Conservation (phyloP, 495 filamentous ascomycete genomes). For the Talaromyces nanjingensis region DNA sequence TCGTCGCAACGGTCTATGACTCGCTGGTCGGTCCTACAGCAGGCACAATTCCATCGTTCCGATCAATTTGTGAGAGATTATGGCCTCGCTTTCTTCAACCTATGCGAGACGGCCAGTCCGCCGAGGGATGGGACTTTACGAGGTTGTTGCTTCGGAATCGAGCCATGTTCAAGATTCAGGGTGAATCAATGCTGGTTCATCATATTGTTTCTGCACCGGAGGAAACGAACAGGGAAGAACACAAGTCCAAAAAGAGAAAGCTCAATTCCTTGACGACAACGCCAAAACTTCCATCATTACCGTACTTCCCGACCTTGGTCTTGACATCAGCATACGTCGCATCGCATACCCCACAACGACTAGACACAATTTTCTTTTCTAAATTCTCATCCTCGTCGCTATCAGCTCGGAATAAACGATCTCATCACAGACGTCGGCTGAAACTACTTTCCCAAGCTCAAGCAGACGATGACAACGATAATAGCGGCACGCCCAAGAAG, state of each 20-base stretch:
- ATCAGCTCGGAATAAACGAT: slow-evolving; percentile 40
- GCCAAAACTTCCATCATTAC: slow-evolving; percentile 45
- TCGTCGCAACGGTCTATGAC: slow-evolving; percentile 35
- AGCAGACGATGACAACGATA: slow-evolving; percentile 27
- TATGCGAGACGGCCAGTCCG: slow-evolving; percentile 28
- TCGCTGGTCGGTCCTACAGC: slow-evolving; percentile 36
- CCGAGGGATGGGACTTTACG: slow-evolving; percentile 61
- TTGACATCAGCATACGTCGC: slow-evolving; percentile 86
- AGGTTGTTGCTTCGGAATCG: slow-evolving; percentile 70
- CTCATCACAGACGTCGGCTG: slow-evolving; percentile 50
- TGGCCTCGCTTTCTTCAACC: slow-evolving; percentile 71
- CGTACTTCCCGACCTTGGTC: slow-evolving; percentile 75
- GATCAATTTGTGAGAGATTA: slow-evolving; percentile 51
- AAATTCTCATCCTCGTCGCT: slow-evolving; percentile 58
- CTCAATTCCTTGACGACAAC: slow-evolving; percentile 20
- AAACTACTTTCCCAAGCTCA: slow-evolving; percentile 39
- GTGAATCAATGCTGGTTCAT: slow-evolving; percentile 65
- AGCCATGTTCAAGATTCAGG: slow-evolving; percentile 69
- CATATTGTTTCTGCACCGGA: slow-evolving; percentile 55
- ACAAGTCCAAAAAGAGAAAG: slow-evolving; percentile 15
- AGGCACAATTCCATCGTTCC: slow-evolving; percentile 36
- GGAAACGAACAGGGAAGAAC: slow-evolving; percentile 16
- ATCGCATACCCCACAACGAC: slow-evolving; percentile 73
- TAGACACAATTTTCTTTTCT: slow-evolving; percentile 79
- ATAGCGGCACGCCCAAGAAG: slow-evolving; percentile 23